phyloP scores from a whole-genome alignment of 2,329 filamentous ascomycete species.

The Cladosporium phlei region DNA sequence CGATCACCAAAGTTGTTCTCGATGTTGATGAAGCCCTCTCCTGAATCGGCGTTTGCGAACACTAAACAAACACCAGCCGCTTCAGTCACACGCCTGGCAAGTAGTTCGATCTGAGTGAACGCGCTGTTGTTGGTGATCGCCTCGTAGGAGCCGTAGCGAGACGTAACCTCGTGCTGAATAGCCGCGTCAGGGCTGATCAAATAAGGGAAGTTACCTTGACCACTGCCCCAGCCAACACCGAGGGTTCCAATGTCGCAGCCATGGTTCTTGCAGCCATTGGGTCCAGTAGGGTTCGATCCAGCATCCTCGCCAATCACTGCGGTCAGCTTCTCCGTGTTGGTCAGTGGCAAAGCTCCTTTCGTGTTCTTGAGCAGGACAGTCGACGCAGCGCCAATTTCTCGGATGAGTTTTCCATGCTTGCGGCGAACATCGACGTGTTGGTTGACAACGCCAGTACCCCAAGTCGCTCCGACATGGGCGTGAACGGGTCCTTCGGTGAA shows the following conservation, averaged over 20 bases:
- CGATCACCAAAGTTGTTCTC: conserved; percentile 43
- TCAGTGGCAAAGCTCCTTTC: conserved; percentile 45
- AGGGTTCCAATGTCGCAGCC: conserved; percentile 45
- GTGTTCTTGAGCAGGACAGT: conserved; percentile 47
- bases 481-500: conserved; percentile 65
- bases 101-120: conserved; percentile 25
- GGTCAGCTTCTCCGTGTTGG: conserved; percentile 42
- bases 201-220: conserved; percentile 36
- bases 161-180: conserved; percentile 25
- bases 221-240: conserved; percentile 45
- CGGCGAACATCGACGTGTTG: conserved; percentile 71
- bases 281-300: conserved; percentile 41
- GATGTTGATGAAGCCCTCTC: conserved; percentile 48
- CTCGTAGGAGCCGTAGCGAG: conserved; percentile 22
- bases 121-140: conserved; percentile 27
- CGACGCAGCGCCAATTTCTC: conserved; percentile 34
- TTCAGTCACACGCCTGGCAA: conserved; percentile 39
- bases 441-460: conserved; percentile 61
- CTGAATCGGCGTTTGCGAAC: conserved; percentile 33
- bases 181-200: conserved; percentile 29
- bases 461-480: conserved; percentile 54
- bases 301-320: conserved; percentile 50
- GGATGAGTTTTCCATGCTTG: conserved; percentile 30
- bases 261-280: conserved; percentile 44
- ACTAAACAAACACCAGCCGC: conserved; percentile 33